Evolutionary conservation across 192 early-diverging fungal species (phyloP).

Genomic region (Coemansia sp.): DNA sequence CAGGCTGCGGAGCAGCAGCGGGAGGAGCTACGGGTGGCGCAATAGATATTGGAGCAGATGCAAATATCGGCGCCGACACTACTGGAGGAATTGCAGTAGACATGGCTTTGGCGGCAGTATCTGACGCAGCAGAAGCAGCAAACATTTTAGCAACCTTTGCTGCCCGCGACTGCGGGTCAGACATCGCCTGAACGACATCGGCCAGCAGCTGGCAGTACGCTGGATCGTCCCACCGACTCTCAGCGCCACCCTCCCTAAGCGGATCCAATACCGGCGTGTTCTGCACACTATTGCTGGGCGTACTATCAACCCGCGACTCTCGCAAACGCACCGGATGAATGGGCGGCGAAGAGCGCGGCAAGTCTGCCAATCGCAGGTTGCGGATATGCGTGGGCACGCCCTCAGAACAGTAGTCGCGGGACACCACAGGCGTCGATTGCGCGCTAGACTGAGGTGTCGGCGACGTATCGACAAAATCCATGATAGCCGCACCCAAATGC

Average conservation of each 20-base stretch:
- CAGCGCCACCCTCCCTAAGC: neutral
- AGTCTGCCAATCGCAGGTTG: constrained; percentile 28
- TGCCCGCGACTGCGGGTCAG: constrained; percentile 41
- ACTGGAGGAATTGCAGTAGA: neutral
- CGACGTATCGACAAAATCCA: constrained; percentile 53
- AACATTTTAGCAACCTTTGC: constrained; percentile 32
- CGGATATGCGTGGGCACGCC: constrained; percentile 19
- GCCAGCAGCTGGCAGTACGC: constrained; percentile 51
- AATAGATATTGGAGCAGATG: neutral
- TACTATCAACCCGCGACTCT: constrained; percentile 1
- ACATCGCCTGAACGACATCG: constrained; percentile 51
- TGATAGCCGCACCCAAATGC: constrained; percentile 43
- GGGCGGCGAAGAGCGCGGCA: constrained; percentile 51
- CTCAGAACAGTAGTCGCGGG: neutral
- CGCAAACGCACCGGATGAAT: constrained; percentile 5
- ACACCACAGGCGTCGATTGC: constrained; percentile 24
- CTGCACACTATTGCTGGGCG: neutral
- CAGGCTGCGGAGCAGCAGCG: neutral
- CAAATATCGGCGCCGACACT: neutral
- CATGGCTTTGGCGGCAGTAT: neutral
- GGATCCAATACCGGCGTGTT: constrained; percentile 14
- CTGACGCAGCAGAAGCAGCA: too few relatives aligned
- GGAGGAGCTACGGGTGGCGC: neutral
- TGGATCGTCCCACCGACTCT: constrained; percentile 32
- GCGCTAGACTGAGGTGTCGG: constrained; percentile 49